A percentile compares a stretch with the other conserved stretches of the same genome.
Conservation (phyloP, 2,329 filamentous ascomycete genomes). For the Coniella vitis region DNA sequence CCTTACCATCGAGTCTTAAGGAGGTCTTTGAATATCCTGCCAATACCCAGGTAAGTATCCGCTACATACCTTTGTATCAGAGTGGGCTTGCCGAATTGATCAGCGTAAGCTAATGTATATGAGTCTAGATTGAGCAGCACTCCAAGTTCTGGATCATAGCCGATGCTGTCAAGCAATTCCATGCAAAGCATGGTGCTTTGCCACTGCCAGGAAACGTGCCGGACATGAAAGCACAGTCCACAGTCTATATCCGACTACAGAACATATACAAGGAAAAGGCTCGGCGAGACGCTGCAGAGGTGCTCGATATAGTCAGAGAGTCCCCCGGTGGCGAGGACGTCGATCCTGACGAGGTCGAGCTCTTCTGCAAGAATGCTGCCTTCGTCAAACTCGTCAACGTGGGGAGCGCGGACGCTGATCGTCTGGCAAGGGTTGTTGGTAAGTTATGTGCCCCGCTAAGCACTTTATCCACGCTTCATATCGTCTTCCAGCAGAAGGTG, state of each 20-base stretch:
- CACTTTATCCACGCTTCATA: background rate
- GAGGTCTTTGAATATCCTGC: conserved; percentile 69
- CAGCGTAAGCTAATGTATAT: conserved; percentile 15
- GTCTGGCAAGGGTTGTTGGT: conserved; percentile 49
- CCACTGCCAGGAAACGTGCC: conserved; percentile 83
- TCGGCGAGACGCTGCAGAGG: conserved; percentile 67
- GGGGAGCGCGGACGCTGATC: conserved; percentile 34
- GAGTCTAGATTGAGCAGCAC: conserved; percentile 31
- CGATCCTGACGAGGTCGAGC: conserved; percentile 68
- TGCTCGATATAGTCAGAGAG: conserved; percentile 57
- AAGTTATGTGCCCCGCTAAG: conserved; percentile 25
- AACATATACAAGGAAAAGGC: conserved; percentile 91
- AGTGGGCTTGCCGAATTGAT: background rate
- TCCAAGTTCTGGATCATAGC: conserved; percentile 85
- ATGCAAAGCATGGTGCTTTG: conserved; percentile 63
- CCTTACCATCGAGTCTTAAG: conserved; percentile 60
- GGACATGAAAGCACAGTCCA: conserved; percentile 95
- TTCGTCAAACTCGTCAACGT: conserved; percentile 82
- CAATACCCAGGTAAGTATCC: conserved; percentile 44
- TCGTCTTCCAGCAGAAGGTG: background rate
- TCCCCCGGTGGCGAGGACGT: conserved; percentile 45
- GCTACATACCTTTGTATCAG: conserved; percentile 3
- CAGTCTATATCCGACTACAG: conserved; percentile 83
- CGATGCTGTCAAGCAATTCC: conserved; percentile 70
- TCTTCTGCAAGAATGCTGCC: conserved; percentile 91